phyloP scores from a whole-genome alignment of 73 alveolate genomes.

The Symbiodinium pilosum region DNA sequence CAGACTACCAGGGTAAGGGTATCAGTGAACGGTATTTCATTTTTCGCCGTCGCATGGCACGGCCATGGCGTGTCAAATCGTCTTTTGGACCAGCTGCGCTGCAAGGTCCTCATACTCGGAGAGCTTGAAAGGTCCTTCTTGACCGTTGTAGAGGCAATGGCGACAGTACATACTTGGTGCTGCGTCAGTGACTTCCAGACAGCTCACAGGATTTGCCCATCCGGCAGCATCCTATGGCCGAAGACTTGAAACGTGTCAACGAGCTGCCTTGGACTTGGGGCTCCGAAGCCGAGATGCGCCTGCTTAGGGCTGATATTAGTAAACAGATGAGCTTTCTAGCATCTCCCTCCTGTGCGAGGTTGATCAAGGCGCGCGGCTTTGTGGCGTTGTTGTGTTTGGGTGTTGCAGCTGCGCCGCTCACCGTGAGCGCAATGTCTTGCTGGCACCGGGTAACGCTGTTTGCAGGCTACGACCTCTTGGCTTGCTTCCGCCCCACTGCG shows the following conservation, averaged over 20 bases:
- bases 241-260: constrained; percentile 65
- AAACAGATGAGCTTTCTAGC: too few relatives aligned
- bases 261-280: constrained; percentile 6
- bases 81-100: neutral
- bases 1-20: neutral
- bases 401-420: too few relatives aligned
- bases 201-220: constrained; percentile 54
- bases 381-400: too few relatives aligned
- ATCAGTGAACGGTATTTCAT: too few relatives aligned
- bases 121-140: constrained; percentile 64
- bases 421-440: too few relatives aligned
- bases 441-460: neutral
- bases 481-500: constrained; percentile 61
- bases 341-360: neutral
- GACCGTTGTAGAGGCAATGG: constrained; percentile 31
- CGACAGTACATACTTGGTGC: neutral
- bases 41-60: too few relatives aligned
- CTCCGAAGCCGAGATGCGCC: too few relatives aligned
- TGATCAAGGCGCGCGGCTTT: neutral
- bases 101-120: constrained; percentile 67
- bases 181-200: too few relatives aligned
- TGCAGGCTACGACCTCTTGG: constrained; percentile 69
- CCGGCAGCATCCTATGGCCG: constrained; percentile 45
- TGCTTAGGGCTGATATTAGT: too few relatives aligned
- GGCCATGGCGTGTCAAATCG: too few relatives aligned